These are phyloP conservation scores for Castanopsis chinensis DNA, from an alignment of 306 rosid genomes.

Conservation along the genomic window DNA sequence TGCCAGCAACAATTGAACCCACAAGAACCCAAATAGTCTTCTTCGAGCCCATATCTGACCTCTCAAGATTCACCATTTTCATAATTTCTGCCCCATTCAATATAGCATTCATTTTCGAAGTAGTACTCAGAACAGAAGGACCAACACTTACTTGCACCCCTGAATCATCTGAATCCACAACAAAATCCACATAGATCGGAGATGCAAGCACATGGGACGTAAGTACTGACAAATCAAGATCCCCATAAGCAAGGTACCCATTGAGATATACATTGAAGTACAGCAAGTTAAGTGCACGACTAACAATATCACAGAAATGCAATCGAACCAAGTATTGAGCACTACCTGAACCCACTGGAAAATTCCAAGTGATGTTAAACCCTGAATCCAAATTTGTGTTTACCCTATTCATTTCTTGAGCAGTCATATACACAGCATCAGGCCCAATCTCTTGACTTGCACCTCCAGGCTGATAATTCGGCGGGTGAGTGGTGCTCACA, in stretches of 20 bases:
- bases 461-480: conserved; percentile 68
- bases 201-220: conserved; percentile 61
- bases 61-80: conserved; percentile 55
- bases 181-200: conserved; percentile 74
- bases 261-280: conserved; percentile 85
- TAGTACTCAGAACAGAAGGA: conserved; percentile 76
- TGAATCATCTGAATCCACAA: conserved; percentile 56
- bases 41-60: conserved; percentile 22
- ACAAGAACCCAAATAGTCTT: conserved; percentile 50
- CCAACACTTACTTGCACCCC: conserved; percentile 77
- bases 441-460: conserved; percentile 76
- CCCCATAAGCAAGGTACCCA: conserved; percentile 64
- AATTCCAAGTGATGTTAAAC: conserved; percentile 84
- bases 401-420: conserved; percentile 79
- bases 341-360: conserved; percentile 49
- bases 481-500: conserved; percentile 48
- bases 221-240: conserved; percentile 74
- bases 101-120: conserved; percentile 68
- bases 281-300: conserved; percentile 55
- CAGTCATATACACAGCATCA: conserved; percentile 83
- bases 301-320: conserved; percentile 94
- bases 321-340: conserved; percentile 61
- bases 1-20: conserved; percentile 64
- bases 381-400: conserved; percentile 37
- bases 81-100: conserved; percentile 98